Base-by-base conservation (phyloP, 768 basidiomycete species). In the Auriculariales sp. region DNA sequence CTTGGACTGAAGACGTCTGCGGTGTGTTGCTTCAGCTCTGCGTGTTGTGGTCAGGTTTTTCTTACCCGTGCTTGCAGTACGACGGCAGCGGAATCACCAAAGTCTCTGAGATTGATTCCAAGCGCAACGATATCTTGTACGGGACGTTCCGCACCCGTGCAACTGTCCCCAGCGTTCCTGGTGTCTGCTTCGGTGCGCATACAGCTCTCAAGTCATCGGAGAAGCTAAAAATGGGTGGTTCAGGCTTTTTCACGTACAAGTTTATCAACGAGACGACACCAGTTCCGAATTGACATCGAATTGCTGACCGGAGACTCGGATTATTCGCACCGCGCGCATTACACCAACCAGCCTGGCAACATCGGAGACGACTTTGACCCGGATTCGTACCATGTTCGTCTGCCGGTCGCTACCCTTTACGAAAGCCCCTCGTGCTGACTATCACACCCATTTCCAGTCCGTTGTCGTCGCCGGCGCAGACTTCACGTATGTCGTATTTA, bases 91-190 rank as follows among this genome's bases (percentile, higher is more conserved):
- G 54, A 2, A 34, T 31, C 25, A 49, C 52, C 49, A 48, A 48
- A 15, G 35, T 45, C 15, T 51, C 48, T 17, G 55, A 56, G 42
- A 51, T 56, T 42, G 53, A 52, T 32, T 48, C 47, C 7, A n/a
- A 48, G 32, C 25, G 50, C 9, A 9, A 15, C 4, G 50, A 56
- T 30, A 52, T 56, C 10, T 31, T 44, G 7, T 54, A 55, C 39
- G 55, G 55, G 15, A 54, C 54, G 3, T 56, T 56, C 50, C 24
- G 55, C 12, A 56, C 54, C 50, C 33, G 55, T 25, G 55, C 55
- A 15, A 35, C 32, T 17, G 47, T 56, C 3, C 55, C 55, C 6
- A 27, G 49, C 28, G 50, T 55, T 15, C 50, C 25, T 3, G 46
- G 46, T n/a, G 51, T 49, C 25, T 54, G 47, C 46, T 52, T 54